These are phyloP conservation scores for Aspergillus sp. DNA, from an alignment of 2,329 filamentous ascomycete species.

Conservation along the genomic window DNA sequence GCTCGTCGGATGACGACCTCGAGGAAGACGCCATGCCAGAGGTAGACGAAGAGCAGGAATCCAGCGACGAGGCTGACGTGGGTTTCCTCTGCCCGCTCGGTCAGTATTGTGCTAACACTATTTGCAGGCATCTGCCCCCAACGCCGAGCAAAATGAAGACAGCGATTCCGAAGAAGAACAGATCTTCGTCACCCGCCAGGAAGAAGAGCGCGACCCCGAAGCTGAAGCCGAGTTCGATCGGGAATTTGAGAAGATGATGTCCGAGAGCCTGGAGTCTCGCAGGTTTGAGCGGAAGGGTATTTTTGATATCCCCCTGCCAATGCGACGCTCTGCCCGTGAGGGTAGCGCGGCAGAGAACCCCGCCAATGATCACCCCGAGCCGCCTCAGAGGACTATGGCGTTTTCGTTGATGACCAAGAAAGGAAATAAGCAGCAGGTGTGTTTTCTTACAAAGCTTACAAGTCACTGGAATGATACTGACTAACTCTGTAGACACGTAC, in stretches of 20 bases:
- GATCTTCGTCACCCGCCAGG: slow-evolving; percentile 86
- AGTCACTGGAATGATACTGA: slow-evolving; percentile 13
- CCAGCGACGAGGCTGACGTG: slow-evolving; percentile 51
- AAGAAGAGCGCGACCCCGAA: slow-evolving; percentile 87
- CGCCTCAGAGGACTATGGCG: slow-evolving; percentile 70
- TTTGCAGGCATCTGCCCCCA: slow-evolving; percentile 40
- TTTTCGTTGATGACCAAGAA: slow-evolving; percentile 95
- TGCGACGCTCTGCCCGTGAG: slow-evolving; percentile 68
- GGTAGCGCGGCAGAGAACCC: slow-evolving; percentile 39
- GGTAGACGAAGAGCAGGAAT: slow-evolving; percentile 53
- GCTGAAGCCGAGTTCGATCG: slow-evolving; percentile 96
- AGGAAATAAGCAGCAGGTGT: slow-evolving; percentile 89
- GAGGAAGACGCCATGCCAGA: slow-evolving; percentile 59
- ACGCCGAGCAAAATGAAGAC: slow-evolving; percentile 44
- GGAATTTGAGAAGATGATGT: slow-evolving; percentile 97
- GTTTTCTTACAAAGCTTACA: slow-evolving; percentile 12
- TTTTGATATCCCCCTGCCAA: slow-evolving; percentile 96
- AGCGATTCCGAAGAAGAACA: slow-evolving; percentile 74
- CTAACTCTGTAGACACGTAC: slow-evolving; percentile 67
- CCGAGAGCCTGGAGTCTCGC: slow-evolving; percentile 90
- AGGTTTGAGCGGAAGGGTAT: slow-evolving; percentile 93
- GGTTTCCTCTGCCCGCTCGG: slow-evolving; percentile 16
- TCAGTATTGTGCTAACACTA: not conserved
- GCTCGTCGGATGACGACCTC: slow-evolving; percentile 73
- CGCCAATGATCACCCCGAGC: slow-evolving; percentile 29